Percentiles rank a stretch among this genome's conserved stretches.
Evolutionary conservation across 2,329 filamentous ascomycete genomes (phyloP).

Genomic region (Aspergillus melleus): DNA sequence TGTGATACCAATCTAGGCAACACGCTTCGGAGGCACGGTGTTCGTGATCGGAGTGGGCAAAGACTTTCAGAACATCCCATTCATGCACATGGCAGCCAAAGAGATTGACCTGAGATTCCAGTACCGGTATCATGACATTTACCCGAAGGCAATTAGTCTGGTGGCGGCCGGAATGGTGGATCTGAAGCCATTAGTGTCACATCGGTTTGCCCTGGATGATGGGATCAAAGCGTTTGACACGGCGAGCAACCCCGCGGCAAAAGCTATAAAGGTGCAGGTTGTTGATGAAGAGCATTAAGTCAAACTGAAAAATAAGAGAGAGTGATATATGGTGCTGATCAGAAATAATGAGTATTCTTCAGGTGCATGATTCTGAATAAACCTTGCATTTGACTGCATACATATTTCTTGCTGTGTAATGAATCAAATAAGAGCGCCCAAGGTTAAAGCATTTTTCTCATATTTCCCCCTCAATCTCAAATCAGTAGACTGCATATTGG

Average conservation of each 20-base stretch:
- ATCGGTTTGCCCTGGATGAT: constrained; percentile 38
- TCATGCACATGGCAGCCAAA: constrained; percentile 22
- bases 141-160: constrained; percentile 22
- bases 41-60: constrained; percentile 22
- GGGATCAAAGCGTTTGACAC: constrained; percentile 39
- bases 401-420: too few species aligned
- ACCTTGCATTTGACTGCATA: too few species aligned
- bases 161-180: constrained; percentile 39
- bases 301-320: too few species aligned
- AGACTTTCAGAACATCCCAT: constrained; percentile 22
- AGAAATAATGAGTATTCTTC: too few species aligned
- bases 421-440: too few species aligned
- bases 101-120: constrained; percentile 22
- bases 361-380: too few species aligned
- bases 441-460: too few species aligned
- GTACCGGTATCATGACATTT: constrained; percentile 23
- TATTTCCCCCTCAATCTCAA: too few species aligned
- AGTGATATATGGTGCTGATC: too few species aligned
- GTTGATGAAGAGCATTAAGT: constrained; percentile 10
- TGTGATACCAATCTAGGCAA: constrained; percentile 11
- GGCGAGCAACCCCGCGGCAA: constrained; percentile 35
- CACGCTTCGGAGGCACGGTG: constrained; percentile 18
- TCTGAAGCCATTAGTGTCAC: constrained; percentile 41
- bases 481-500: too few species aligned
- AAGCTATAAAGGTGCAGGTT: constrained; percentile 35